A percentile compares a stretch with the other conserved stretches of the same genome.
phyloP scores from a whole-genome alignment of 2,329 filamentous ascomycete genomes.

The Cadophora gregata region DNA sequence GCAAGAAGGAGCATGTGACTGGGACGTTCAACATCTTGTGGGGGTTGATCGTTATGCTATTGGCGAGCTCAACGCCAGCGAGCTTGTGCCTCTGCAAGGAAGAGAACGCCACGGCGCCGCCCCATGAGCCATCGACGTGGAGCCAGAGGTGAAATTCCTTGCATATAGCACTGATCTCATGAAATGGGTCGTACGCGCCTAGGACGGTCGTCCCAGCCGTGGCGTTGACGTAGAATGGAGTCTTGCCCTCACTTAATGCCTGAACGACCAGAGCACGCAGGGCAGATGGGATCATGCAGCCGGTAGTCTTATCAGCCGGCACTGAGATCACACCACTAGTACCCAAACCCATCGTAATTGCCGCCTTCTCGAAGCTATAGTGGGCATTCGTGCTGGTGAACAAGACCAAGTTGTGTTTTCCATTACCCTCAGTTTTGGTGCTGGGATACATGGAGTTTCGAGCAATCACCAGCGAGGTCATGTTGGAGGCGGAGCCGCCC shows the following conservation, averaged over 20 bases:
- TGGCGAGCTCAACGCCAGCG: conserved; percentile 72
- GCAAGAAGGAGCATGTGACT: conserved; percentile 87
- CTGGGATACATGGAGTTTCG: conserved; percentile 83
- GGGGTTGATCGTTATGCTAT: conserved; percentile 87
- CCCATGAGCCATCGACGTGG: conserved; percentile 93
- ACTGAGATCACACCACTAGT: conserved; percentile 74
- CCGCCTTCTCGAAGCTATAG: conserved; percentile 93
- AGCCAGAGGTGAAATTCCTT: conserved; percentile 80
- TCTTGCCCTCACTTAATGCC: conserved; percentile 71
- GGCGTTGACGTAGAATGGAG: conserved; percentile 92
- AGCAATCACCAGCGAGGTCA: conserved; percentile 84
- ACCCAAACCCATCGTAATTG: conserved; percentile 86
- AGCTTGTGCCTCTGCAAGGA: conserved; percentile 68
- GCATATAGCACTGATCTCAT: conserved; percentile 72
- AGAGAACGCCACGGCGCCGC: conserved; percentile 82
- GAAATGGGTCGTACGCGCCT: conserved; percentile 87
- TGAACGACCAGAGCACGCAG: conserved; percentile 67
- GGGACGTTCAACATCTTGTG: conserved; percentile 98
- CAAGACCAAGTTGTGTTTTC: conserved; percentile 69
- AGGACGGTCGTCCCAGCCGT: conserved; percentile 94
- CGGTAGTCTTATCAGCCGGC: conserved; percentile 72
- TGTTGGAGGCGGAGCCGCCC: conserved; percentile 84
- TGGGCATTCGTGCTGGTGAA: conserved; percentile 92
- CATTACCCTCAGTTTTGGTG: conserved; percentile 78
- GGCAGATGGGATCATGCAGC: conserved; percentile 71